A percentile compares a stretch with the other conserved stretches of the same genome.
phyloP scores from a whole-genome alignment of 768 basidiomycete species.

The Russula compacta region DNA sequence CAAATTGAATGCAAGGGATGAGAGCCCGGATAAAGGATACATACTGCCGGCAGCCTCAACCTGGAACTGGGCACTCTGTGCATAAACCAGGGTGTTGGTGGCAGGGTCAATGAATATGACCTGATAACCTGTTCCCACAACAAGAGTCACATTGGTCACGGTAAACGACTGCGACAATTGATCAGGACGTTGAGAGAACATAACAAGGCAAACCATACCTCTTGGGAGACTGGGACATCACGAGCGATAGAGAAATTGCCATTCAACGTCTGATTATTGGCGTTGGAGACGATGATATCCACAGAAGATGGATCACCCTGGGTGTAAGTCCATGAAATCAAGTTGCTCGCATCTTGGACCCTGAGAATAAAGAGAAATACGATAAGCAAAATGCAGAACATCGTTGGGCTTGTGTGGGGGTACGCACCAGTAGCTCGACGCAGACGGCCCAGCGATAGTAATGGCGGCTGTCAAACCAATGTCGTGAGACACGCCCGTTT shows the following conservation, averaged over 20 bases:
- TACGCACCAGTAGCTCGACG: conserved; percentile 27
- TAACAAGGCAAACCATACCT: conserved; percentile 18
- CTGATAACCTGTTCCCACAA: conserved; percentile 24
- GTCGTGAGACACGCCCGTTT: neutral
- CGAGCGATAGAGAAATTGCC: conserved; percentile 30
- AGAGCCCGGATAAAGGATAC: conserved; percentile 12
- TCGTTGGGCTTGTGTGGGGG: neutral
- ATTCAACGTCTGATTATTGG: conserved; percentile 27
- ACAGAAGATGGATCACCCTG: conserved; percentile 29
- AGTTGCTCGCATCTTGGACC: conserved; percentile 30
- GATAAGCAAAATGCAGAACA: neutral
- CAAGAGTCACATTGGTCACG: conserved; percentile 32
- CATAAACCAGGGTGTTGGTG: conserved; percentile 28
- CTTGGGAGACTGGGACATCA: conserved; percentile 25
- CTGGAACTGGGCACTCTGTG: conserved; percentile 27
- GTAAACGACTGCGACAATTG: conserved; percentile 14
- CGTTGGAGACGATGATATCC: conserved; percentile 28
- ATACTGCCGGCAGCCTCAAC: conserved; percentile 33
- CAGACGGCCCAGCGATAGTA: conserved; percentile 26
- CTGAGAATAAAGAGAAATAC: conserved; percentile 15
- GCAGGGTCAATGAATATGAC: conserved; percentile 30
- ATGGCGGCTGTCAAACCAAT: conserved; percentile 23
- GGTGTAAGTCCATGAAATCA: conserved; percentile 28
- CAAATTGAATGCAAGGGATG: neutral
- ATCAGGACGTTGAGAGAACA: conserved; percentile 17